Percentiles rank a stretch among this genome's conserved stretches.
Conservation (phyloP, 1,284 basidiomycete species). For the Leucoagaricus sp. region DNA sequence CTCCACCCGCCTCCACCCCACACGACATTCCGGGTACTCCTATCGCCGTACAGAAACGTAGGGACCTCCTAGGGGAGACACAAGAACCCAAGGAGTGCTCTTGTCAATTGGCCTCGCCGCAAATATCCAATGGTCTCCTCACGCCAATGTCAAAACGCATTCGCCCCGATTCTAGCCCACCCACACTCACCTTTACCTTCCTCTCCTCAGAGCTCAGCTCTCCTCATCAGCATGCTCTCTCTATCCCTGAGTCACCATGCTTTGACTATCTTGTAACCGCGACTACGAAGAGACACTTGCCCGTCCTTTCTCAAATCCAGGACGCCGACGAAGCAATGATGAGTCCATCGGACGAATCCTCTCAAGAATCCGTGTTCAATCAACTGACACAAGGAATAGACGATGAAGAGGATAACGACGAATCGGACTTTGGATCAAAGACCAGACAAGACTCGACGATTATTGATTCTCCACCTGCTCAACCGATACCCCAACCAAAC, state of each 20-base stretch:
- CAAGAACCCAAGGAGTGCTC: not conserved
- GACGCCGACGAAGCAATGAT: not conserved
- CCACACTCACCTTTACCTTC: conserved; percentile 33
- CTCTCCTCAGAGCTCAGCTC: conserved; percentile 38
- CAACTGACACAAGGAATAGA: conserved; percentile 33
- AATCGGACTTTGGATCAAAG: not conserved
- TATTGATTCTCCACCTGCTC: not conserved
- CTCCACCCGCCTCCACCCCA: conserved; percentile 27
- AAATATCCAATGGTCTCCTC: not conserved
- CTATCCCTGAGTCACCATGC: conserved; percentile 36
- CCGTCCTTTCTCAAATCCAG: not conserved
- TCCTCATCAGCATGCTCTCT: conserved; percentile 19
- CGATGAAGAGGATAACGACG: conserved; percentile 13
- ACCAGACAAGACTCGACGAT: not conserved
- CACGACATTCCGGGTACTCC: not conserved
- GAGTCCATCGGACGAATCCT: conserved; percentile 23
- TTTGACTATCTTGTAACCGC: conserved; percentile 32
- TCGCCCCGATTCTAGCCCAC: not conserved
- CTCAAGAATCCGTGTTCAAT: conserved; percentile 28
- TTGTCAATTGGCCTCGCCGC: not conserved
- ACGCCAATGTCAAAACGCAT: conserved; percentile 8
- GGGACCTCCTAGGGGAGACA: conserved; percentile 9
- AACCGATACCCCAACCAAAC: not conserved
- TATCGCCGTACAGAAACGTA: not conserved
- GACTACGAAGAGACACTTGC: conserved; percentile 11